These are phyloP conservation scores for Nannochloris sp. DNA, from an alignment of 139 green algal species.

Conservation along the genomic window DNA sequence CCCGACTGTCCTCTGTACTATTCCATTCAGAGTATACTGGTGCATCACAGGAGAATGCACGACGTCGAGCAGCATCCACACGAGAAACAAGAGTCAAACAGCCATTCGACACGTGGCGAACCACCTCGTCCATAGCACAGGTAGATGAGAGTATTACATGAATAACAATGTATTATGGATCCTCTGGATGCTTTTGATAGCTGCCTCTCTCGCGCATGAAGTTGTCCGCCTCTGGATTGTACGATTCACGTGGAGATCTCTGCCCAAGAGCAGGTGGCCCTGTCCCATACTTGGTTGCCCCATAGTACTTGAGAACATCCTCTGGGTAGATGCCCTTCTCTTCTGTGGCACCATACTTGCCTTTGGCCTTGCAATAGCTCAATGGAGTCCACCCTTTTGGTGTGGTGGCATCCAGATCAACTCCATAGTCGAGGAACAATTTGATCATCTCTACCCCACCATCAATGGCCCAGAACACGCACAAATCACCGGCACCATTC, in stretches of 20 bases:
- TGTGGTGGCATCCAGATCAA: slow-evolving; percentile 56
- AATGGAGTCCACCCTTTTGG: slow-evolving; percentile 80
- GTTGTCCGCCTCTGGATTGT: slow-evolving; percentile 56
- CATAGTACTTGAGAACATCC: slow-evolving; percentile 77
- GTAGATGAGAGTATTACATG: too few relatives aligned
- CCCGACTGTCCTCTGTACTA: not conserved
- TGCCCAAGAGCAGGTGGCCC: slow-evolving; percentile 54
- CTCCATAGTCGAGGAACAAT: slow-evolving; percentile 69
- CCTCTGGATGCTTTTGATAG: slow-evolving; percentile 57
- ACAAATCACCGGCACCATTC: slow-evolving; percentile 60
- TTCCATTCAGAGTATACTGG: not conserved
- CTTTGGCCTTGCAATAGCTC: slow-evolving; percentile 77
- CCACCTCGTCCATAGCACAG: not conserved
- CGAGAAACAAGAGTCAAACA: too few relatives aligned
- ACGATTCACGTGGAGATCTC: slow-evolving; percentile 69
- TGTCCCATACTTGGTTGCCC: slow-evolving; percentile 69
- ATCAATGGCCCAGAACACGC: slow-evolving; percentile 92
- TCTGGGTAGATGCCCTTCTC: slow-evolving; percentile 94
- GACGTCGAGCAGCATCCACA: too few relatives aligned
- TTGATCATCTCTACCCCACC: slow-evolving; percentile 82
- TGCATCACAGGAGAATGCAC: too few relatives aligned
- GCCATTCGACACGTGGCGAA: too few relatives aligned
- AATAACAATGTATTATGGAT: slow-evolving; percentile 16
- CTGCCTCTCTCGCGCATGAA: slow-evolving; percentile 69
- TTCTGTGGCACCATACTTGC: slow-evolving; percentile 91